Evolutionary conservation across 2,329 filamentous ascomycete genomes (phyloP).

Genomic region (Parasarocladium wereldwijsianum): DNA sequence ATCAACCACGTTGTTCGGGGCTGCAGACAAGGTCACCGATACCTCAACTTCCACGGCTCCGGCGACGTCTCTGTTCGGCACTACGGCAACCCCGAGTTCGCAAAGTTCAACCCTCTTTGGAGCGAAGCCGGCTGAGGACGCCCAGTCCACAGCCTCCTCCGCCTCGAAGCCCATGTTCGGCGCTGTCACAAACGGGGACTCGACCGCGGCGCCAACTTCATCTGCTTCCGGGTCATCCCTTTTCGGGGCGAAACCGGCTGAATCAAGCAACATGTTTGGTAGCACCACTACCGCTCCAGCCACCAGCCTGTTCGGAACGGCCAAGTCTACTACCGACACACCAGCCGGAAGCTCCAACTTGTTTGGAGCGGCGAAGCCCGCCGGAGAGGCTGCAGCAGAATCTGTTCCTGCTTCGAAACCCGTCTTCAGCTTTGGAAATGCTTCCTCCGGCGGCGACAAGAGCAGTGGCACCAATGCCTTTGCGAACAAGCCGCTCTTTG

Average conservation of each 20-base stretch:
- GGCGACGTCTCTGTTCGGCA: constrained; percentile 23
- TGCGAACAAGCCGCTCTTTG: constrained; percentile 24
- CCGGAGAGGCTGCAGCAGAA: not conserved
- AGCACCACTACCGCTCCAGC: constrained; percentile 9
- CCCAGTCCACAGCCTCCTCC: constrained; percentile 15
- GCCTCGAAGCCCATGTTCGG: constrained; percentile 8
- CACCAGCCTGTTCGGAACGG: constrained; percentile 12
- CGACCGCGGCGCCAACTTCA: not conserved
- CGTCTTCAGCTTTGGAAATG: constrained; percentile 19
- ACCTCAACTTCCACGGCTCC: too few relatives aligned
- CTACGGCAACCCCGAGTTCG: constrained; percentile 10
- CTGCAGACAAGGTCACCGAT: too few relatives aligned
- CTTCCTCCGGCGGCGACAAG: constrained; percentile 13
- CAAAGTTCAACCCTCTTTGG: constrained; percentile 20
- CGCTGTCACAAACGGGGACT: constrained; percentile 2
- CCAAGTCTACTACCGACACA: constrained; percentile 10
- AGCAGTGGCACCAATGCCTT: constrained; percentile 13
- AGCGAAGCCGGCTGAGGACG: constrained; percentile 14
- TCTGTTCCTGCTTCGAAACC: constrained; percentile 11
- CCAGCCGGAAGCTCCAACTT: too few relatives aligned
- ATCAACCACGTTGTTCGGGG: constrained; percentile 11
- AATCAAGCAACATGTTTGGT: constrained; percentile 17
- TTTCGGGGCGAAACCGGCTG: constrained; percentile 13
- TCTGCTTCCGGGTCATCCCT: constrained; percentile 4
- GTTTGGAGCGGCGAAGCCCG: constrained; percentile 6